Base-by-base conservation (phyloP, 441 rosid genomes). In the Aquilaria agallochum region DNA sequence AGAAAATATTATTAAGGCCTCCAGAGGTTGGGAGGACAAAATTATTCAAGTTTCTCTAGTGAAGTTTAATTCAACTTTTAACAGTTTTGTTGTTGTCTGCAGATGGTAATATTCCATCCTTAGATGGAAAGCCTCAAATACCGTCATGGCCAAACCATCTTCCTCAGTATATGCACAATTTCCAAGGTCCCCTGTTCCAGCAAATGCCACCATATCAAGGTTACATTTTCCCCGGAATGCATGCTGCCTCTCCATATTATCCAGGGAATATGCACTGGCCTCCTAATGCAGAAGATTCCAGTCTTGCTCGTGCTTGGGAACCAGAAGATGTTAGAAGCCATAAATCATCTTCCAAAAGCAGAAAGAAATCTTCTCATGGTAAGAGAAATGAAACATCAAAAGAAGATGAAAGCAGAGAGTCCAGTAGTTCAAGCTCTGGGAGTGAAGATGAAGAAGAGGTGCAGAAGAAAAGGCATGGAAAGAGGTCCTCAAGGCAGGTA, bases 401-500 rank as follows among this genome's bases (percentile, higher is more conserved):
- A 61, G 79, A 76, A 67, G 87, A 82, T 50, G 84, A 79, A 63
- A 81, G 88, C 42, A 13, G 77, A 0, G 91, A 78, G 63, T 72
- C 73, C 12, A 79, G 89, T 65, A 88, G 78, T 67, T 75, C 85
- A 6, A 68, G 74, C 62, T 76, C 78, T 20, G 86, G 76, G 59
- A 75, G 79, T 49, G 88, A 72, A 66, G 73, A 75, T 0, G 85
- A 77, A 50, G 76, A 72, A 56, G 70, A 60, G 67, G 69, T 2
- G 31, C 71, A 46, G 11, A 80, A 64, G 78, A 90, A 77, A 63
- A 85, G 72, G 63, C 83, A 77, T 51, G 92, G 89, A 56, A 87
- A 86, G 69, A 87, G 83, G 63, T 79, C 92, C 36, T 91, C 99
- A 1, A 82, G 90, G 66, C 91, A 80, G 80, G 96, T 94, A n/a